These are phyloP conservation scores for Pisolithus orientalis DNA, from an alignment of 768 basidiomycete genomes.

Conservation along the genomic window DNA sequence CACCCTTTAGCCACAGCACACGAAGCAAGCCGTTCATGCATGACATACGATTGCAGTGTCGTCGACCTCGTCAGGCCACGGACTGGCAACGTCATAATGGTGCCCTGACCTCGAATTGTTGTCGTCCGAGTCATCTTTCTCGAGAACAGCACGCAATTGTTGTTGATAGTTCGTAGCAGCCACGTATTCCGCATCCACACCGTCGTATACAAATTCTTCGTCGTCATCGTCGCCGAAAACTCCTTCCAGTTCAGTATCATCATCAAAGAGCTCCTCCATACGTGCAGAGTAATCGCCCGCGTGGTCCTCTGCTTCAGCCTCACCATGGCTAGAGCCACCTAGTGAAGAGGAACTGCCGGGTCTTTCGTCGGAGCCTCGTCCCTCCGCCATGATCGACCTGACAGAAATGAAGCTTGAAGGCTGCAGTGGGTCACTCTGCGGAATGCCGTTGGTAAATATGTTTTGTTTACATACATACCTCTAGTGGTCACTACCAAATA, in stretches of 20 bases:
- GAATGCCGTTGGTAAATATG: background rate
- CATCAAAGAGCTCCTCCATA: conserved; percentile 60
- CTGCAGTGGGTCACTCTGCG: background rate
- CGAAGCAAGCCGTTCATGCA: conserved; percentile 11
- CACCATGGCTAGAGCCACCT: conserved; percentile 13
- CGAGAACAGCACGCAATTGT: conserved; percentile 68
- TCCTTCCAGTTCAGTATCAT: conserved; percentile 24
- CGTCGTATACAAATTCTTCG: conserved; percentile 67
- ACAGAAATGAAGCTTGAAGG: background rate
- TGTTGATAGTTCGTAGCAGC: conserved; percentile 53
- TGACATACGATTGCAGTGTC: conserved; percentile 29
- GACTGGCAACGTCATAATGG: conserved; percentile 32
- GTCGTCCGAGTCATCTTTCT: conserved; percentile 51
- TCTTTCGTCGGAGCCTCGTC: background rate
- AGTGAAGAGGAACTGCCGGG: conserved; percentile 3
- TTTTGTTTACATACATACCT: conserved; percentile 15
- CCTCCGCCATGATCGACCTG: conserved; percentile 6
- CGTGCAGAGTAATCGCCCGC: conserved; percentile 58
- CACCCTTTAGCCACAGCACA: conserved; percentile 18
- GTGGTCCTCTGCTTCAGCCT: conserved; percentile 33
- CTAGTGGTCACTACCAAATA: too few relatives aligned
- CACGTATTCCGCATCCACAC: conserved; percentile 49
- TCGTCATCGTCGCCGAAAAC: conserved; percentile 46
- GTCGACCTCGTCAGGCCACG: conserved; percentile 19
- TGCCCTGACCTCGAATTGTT: conserved; percentile 41